Conservation (phyloP, 2,329 filamentous ascomycete species). For the Teratosphaeriaceae sp. region DNA sequence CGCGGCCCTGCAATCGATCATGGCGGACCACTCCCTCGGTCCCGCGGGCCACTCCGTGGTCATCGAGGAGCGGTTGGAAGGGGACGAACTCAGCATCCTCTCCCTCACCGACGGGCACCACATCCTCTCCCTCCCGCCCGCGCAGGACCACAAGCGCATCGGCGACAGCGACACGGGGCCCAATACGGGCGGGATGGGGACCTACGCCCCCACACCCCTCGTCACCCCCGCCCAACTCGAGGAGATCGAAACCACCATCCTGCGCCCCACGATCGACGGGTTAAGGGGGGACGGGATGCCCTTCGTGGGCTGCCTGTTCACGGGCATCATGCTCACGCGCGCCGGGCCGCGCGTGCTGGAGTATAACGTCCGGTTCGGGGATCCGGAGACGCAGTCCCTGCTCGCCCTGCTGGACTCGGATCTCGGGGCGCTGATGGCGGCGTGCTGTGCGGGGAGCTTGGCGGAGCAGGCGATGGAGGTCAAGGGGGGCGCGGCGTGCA, state of each 20-base stretch:
- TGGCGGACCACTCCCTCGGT: constrained; percentile 83
- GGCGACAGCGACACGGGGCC: constrained; percentile 84
- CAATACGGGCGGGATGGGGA: constrained; percentile 97
- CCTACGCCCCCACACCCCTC: constrained; percentile 68
- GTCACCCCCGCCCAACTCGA: constrained; percentile 57
- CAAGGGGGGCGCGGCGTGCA: constrained; percentile 62
- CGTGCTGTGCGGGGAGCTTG: constrained; percentile 70
- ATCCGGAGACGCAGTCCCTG: constrained; percentile 85
- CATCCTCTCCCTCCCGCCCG: constrained; percentile 76
- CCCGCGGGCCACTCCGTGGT: constrained; percentile 84
- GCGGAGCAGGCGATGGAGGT: constrained; percentile 38
- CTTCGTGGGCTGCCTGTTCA: constrained; percentile 72
- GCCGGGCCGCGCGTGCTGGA: constrained; percentile 76
- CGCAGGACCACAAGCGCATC: constrained; percentile 95
- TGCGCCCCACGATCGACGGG: constrained; percentile 84
- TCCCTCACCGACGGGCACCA: constrained; percentile 87
- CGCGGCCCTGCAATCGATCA: constrained; percentile 76
- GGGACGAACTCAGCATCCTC: constrained; percentile 86
- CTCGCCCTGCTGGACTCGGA: constrained; percentile 78
- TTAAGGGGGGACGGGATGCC: constrained; percentile 70
- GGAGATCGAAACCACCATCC: constrained; percentile 69
- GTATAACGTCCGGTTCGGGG: constrained; percentile 90
- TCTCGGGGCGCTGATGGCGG: constrained; percentile 80
- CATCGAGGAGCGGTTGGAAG: constrained; percentile 87
- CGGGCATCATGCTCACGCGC: constrained; percentile 84